These are phyloP conservation scores for Lichtheimia corymbifera DNA, from an alignment of 371 early-diverging fungal species.

Conservation along the genomic window DNA sequence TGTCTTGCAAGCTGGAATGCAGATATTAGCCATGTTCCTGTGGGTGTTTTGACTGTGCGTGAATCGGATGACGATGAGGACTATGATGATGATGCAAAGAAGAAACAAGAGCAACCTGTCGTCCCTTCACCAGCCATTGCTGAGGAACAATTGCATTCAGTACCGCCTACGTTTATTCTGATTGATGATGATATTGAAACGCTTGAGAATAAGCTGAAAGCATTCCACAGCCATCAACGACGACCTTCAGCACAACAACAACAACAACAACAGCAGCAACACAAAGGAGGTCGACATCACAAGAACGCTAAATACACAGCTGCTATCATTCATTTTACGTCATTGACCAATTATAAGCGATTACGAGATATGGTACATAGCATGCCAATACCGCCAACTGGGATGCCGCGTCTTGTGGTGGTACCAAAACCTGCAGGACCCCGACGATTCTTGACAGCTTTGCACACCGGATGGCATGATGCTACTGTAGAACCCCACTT, in stretches of 20 bases:
- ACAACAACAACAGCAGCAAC: constrained; percentile 16
- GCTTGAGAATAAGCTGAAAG: constrained; percentile 44
- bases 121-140: constrained; percentile 35
- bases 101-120: neutral
- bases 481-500: constrained; percentile 60
- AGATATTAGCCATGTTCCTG: constrained; percentile 55
- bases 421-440: constrained; percentile 75
- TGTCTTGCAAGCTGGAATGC: constrained; percentile 63
- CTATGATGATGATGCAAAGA: constrained; percentile 4
- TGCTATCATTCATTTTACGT: constrained; percentile 64
- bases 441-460: constrained; percentile 62
- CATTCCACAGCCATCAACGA: constrained; percentile 38
- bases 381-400: constrained; percentile 5
- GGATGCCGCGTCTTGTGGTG: constrained; percentile 62
- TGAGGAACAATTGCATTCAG: constrained; percentile 38
- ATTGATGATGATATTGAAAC: constrained; percentile 64
- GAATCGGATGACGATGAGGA: neutral
- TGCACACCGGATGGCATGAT: constrained; percentile 63
- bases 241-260: constrained; percentile 17
- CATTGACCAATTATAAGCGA: constrained; percentile 55
- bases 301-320: constrained; percentile 39
- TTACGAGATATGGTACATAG: constrained; percentile 56
- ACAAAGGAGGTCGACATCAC: constrained; percentile 26
- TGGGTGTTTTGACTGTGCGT: constrained; percentile 12
- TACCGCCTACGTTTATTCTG: constrained; percentile 56